Evolutionary conservation across 169 alveolate genomes (phyloP).

Genomic region (Eimeria sp.): DNA sequence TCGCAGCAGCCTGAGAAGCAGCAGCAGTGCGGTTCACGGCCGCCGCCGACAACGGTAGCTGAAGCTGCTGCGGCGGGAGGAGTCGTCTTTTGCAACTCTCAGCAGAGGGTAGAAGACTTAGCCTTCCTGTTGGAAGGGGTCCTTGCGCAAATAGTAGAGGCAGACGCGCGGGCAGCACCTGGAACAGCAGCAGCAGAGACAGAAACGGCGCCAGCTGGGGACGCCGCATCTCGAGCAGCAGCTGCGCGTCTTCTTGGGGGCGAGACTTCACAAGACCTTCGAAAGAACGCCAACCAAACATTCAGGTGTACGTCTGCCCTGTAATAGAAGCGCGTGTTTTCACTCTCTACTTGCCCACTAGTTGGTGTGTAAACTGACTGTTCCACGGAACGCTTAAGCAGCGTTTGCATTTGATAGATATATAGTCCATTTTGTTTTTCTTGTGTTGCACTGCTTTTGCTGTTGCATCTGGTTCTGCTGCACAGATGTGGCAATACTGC

Average conservation of each 20-base stretch:
- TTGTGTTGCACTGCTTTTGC: background rate
- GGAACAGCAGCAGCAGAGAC: conserved; percentile 16
- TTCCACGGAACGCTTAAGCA: background rate
- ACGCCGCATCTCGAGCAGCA: conserved; percentile 71
- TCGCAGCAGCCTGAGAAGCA: conserved; percentile 25
- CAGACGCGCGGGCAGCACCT: conserved; percentile 20
- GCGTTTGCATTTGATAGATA: background rate
- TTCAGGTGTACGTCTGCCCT: conserved; percentile 72
- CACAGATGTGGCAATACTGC: conserved; percentile 76
- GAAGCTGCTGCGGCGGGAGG: conserved; percentile 53
- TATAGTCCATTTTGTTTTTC: background rate
- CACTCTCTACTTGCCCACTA: background rate
- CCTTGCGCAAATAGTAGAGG: conserved; percentile 30
- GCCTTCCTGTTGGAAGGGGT: conserved; percentile 70
- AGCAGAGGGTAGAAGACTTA: conserved; percentile 78
- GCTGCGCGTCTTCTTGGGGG: conserved; percentile 75
- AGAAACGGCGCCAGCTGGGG: conserved; percentile 1
- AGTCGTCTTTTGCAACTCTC: conserved; percentile 79
- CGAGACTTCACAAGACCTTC: conserved; percentile 52
- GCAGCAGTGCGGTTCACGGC: conserved; percentile 35
- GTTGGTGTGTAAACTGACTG: background rate
- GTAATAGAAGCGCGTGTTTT: background rate
- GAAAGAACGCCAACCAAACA: conserved; percentile 66
- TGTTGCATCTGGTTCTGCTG: conserved; percentile 1
- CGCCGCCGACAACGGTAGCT: conserved; percentile 45